These are phyloP conservation scores for Cladosporium sp. DNA, from an alignment of 2,329 filamentous ascomycete species.

Conservation along the genomic window DNA sequence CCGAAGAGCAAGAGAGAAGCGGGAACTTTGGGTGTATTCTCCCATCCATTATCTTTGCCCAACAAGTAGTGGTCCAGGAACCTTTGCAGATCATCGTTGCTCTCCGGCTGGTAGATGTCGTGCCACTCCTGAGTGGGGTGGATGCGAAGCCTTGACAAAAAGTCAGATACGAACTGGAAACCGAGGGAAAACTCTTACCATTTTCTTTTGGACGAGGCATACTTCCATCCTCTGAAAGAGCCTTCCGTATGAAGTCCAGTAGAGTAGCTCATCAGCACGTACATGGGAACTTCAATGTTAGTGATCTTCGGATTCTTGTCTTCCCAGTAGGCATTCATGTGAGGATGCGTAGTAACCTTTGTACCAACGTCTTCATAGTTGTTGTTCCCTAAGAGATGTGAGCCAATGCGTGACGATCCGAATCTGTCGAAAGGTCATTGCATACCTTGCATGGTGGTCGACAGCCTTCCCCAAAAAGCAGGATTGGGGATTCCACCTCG, in stretches of 20 bases:
- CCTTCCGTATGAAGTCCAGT: constrained; percentile 23
- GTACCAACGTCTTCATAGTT: constrained; percentile 17
- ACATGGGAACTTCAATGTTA: constrained; percentile 24
- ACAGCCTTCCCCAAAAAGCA: not conserved
- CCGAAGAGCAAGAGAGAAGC: not conserved
- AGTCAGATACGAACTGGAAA: too few species aligned
- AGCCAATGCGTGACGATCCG: too few species aligned
- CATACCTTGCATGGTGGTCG: not conserved
- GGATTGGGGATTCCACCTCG: constrained; percentile 38
- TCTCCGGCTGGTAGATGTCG: constrained; percentile 39
- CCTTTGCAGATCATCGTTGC: constrained; percentile 38
- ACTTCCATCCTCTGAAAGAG: constrained; percentile 38
- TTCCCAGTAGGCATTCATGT: constrained; percentile 25
- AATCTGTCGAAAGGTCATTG: not conserved
- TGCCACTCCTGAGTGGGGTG: constrained; percentile 47
- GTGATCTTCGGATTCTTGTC: constrained; percentile 22
- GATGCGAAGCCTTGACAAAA: constrained; percentile 37
- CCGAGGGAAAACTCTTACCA: constrained; percentile 35
- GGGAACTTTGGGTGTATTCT: not conserved
- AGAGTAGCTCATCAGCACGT: constrained; percentile 22
- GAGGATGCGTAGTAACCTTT: constrained; percentile 19
- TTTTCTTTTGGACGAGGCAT: constrained; percentile 27
- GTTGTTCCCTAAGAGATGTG: too few species aligned
- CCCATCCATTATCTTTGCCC: constrained; percentile 45
- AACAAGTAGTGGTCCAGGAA: constrained; percentile 52